Evolutionary conservation across 306 rosid genomes (phyloP).

Genomic region (Styphnolobium japonicum): DNA sequence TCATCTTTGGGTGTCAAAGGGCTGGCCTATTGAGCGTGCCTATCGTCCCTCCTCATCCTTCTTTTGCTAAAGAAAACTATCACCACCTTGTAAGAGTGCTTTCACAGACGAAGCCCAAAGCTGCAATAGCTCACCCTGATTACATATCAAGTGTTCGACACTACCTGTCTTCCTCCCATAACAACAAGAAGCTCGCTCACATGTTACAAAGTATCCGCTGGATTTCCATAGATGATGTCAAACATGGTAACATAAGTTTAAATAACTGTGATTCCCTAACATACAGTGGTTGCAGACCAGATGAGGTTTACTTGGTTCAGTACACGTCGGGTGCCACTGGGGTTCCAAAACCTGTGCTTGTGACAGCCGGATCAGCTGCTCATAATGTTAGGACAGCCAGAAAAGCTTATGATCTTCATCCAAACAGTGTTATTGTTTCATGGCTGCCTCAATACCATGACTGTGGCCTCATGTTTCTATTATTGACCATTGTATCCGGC

Average conservation of each 20-base stretch:
- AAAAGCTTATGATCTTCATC: slow-evolving; percentile 75
- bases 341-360: slow-evolving; percentile 72
- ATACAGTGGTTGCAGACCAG: slow-evolving; percentile 47
- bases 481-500: slow-evolving; percentile 62
- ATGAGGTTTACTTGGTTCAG: slow-evolving; percentile 64
- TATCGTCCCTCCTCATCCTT: slow-evolving; percentile 62
- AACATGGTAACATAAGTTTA: neutral
- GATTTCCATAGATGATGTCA: slow-evolving; percentile 49
- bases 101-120: slow-evolving; percentile 77
- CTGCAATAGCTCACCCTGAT: slow-evolving; percentile 60
- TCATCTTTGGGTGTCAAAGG: slow-evolving; percentile 72
- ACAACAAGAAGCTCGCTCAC: slow-evolving; percentile 31
- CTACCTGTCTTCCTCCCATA: slow-evolving; percentile 35
- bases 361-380: slow-evolving; percentile 71
- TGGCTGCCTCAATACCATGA: slow-evolving; percentile 93
- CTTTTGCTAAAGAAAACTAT: slow-evolving; percentile 37
- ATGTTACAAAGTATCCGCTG: slow-evolving; percentile 43
- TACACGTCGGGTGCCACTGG: slow-evolving; percentile 87
- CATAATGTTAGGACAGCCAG: slow-evolving; percentile 73
- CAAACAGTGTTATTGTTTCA: slow-evolving; percentile 58
- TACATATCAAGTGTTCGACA: slow-evolving; percentile 42
- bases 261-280: neutral
- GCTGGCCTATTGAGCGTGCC: slow-evolving; percentile 72
- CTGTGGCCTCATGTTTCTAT: slow-evolving; percentile 80
- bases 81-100: slow-evolving; percentile 55